Evolutionary conservation across 2,329 filamentous ascomycete genomes (phyloP).

Genomic region (Bimuria novae-zelandiae): DNA sequence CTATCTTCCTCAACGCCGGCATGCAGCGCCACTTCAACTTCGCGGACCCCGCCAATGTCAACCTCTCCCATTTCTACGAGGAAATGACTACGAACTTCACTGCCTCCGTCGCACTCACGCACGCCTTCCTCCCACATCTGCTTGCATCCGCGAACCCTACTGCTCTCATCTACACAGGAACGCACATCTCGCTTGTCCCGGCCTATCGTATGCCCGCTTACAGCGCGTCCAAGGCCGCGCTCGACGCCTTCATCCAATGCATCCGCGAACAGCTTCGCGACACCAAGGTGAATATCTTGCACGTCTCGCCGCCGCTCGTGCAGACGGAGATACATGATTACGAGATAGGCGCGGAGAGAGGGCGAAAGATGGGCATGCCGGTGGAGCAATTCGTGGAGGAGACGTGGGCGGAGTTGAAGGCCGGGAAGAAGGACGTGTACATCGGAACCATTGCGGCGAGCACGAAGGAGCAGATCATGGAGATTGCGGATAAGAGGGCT

Average conservation of each 20-base stretch:
- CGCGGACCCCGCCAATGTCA: constrained; percentile 50
- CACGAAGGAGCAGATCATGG: constrained; percentile 35
- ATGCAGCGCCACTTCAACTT: constrained; percentile 58
- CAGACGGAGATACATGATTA: constrained; percentile 57
- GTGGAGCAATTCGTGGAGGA: constrained; percentile 52
- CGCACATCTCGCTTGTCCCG: constrained; percentile 55
- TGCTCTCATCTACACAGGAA: constrained; percentile 42
- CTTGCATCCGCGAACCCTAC: constrained; percentile 29
- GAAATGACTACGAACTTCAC: constrained; percentile 58
- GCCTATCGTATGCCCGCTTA: constrained; percentile 55
- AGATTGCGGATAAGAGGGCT: constrained; percentile 40
- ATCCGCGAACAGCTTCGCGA: constrained; percentile 50
- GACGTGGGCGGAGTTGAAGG: constrained; percentile 50
- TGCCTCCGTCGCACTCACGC: constrained; percentile 51
- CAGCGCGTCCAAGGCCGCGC: constrained; percentile 59
- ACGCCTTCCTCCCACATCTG: constrained; percentile 55
- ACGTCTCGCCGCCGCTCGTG: constrained; percentile 53
- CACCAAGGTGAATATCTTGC: constrained; percentile 50
- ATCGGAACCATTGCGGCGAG: constrained; percentile 38
- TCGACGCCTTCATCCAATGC: constrained; percentile 55
- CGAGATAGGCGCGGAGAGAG: constrained; percentile 49
- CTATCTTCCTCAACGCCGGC: constrained; percentile 62
- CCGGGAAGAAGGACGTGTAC: constrained; percentile 51
- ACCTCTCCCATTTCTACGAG: constrained; percentile 46
- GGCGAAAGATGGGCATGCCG: constrained; percentile 56